Base-by-base conservation (phyloP, 176 grass and related monocot genomes). In the Avena insularis region DNA sequence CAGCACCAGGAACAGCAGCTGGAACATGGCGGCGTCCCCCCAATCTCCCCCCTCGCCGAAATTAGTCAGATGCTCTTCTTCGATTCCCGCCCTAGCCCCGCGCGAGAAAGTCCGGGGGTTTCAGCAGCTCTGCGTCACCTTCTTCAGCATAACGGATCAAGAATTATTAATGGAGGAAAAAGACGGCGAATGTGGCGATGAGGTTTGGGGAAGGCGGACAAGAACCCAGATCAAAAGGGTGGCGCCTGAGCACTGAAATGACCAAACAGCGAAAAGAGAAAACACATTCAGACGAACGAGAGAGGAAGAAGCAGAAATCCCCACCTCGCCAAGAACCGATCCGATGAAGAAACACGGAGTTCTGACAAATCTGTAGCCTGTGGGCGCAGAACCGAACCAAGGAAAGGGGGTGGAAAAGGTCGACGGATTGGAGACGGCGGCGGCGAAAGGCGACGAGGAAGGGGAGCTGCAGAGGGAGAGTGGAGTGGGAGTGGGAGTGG, bases 1-100 rank as follows among this genome's bases (percentile, higher is more conserved):
- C 74, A 98, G 88, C 63, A 95, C 92, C 36, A 98, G 84, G 83
- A 94, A 98, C 49, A 98, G 82, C 14, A 98, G 71, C 82, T 91
- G 93, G 84, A 98, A 90, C 96, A 98, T 98, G 86, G 46, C 46
- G 45, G 33, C 69, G 2, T 0, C 7, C 35, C 70, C 43, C 20
- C 8, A 9, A 20, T 54, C 4, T 57, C 16, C 47, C 5, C 71
- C 8, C 69, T 46, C 40, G 40, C 43, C 57, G 8, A 59, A 46
- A 60, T 20, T 25, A 60, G 4, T 38, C 35, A 43, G 38, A n/a
- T n/a, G 38, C 0, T 54, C 48, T 15, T 20, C 12, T 0, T 54
- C 55, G 45, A 19, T 29, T 60, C 16, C 16, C 35, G 51, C 20
- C 5, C 21, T 7, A 72, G 27, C 23, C 25, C 64, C 79, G 14